A percentile compares a stretch with the other conserved stretches of the same genome.
Conservation (phyloP, 2,329 filamentous ascomycete species). For the Botrytis deweyae region DNA sequence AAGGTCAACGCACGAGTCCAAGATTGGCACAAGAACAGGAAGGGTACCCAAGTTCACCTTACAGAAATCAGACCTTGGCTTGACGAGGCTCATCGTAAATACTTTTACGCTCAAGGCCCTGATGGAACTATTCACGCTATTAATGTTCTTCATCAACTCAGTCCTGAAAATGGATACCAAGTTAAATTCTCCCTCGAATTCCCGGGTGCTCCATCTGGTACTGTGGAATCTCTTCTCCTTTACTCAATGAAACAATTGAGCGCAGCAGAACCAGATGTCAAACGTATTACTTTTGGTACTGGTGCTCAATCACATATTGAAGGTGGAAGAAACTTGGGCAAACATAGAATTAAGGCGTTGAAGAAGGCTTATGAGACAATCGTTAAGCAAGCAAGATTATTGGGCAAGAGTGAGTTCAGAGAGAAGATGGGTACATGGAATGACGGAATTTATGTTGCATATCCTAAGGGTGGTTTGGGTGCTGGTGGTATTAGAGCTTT, state of each 20-base stretch:
- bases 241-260: conserved; percentile 58
- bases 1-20: conserved; percentile 71
- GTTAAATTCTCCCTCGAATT: conserved; percentile 97
- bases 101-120: conserved; percentile 75
- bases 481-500: conserved; percentile 81
- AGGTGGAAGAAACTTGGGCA: conserved; percentile 78
- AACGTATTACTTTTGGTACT: conserved; percentile 79
- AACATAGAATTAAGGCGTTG: conserved; percentile 76
- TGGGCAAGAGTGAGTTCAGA: conserved; percentile 83
- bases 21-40: conserved; percentile 77
- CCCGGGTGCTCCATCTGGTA: conserved; percentile 78
- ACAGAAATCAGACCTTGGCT: conserved; percentile 90
- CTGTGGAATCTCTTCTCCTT: conserved; percentile 80
- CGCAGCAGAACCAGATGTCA: conserved; percentile 57
- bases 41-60: conserved; percentile 83
- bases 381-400: conserved; percentile 77
- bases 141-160: conserved; percentile 79
- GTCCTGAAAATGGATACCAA: conserved; percentile 82
- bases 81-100: conserved; percentile 78
- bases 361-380: conserved; percentile 79
- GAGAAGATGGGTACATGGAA: conserved; percentile 85
- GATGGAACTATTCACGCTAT: conserved; percentile 72
- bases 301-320: conserved; percentile 74
- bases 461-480: conserved; percentile 81
- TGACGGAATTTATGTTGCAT: conserved; percentile 86